Base-by-base conservation (phyloP, 139 green algal species). In the Coelastrella sp. region DNA sequence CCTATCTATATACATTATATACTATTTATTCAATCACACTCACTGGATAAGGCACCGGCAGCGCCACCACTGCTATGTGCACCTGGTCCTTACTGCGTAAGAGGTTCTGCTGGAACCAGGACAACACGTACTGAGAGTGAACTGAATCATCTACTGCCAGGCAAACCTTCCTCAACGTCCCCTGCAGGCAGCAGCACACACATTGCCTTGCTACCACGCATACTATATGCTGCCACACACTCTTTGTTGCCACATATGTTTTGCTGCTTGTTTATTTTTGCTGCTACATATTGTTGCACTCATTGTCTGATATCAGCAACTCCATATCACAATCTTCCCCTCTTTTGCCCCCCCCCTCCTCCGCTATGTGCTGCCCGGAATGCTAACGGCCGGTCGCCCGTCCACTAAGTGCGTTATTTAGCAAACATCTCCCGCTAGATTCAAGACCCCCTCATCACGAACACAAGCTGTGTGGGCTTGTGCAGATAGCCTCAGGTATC, bases 21-120 rank as follows among this genome's bases (percentile, higher is more conserved):
- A 72, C 3, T 22, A 14, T 7, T 4, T 7, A 22, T 4, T 72
- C 63, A 72, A 72, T 22, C 73, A 10, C 8, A 66, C 94, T 82
- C 72, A 95, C 94, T 78, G 92, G 94, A 78, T 94, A 94, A 0
- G 92, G 91, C 74, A 94, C 90, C 24, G 94, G 93, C 63, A 92
- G 76, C 24, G 92, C 93, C 63, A 96, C 94, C 27, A 82, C 92
- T 17, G 93, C 93, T 6, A 96, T 78, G 84, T 96, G 92, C 68
- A 96, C 83, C 84, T 95, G 89, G 82, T 96, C 93, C 7, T 89
- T 59, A 6, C 85, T 72, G 7, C 75, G 35, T 24, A 95, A n/a
- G 20, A 92, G 17, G 66, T 93, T 88, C 15, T 79, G 76, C 56
- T 94, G 78, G 1, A 91, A 87, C 93, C 94, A 96, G 80, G 89